A percentile compares a stretch with the other conserved stretches of the same genome.
phyloP scores from a whole-genome alignment of 768 basidiomycete species.

The Chalciporus pseudorubinellus region DNA sequence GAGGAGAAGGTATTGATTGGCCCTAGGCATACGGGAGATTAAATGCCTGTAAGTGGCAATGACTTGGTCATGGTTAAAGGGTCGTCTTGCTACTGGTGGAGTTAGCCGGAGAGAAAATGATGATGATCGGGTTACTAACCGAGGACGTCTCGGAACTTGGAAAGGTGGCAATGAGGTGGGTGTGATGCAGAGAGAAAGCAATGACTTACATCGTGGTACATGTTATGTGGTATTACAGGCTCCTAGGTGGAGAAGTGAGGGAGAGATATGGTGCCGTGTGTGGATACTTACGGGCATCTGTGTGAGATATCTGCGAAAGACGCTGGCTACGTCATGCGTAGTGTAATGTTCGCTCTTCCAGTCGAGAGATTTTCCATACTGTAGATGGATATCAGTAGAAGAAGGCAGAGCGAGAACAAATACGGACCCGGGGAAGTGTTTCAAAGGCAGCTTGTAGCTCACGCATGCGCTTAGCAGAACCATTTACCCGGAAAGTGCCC shows the following conservation, averaged over 20 bases:
- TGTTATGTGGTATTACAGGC: slow-evolving; percentile 88
- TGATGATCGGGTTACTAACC: slow-evolving; percentile 41
- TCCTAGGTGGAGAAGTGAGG: slow-evolving; percentile 51
- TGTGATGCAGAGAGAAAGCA: slow-evolving; percentile 12
- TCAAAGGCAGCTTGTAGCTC: slow-evolving; percentile 93
- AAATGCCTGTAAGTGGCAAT: slow-evolving; percentile 80
- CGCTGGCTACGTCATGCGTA: slow-evolving; percentile 96
- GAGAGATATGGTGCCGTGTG: neutral
- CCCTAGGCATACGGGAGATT: slow-evolving; percentile 79
- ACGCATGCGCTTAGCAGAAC: slow-evolving; percentile 94
- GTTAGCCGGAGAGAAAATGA: slow-evolving; percentile 15
- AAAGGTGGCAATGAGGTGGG: slow-evolving; percentile 9
- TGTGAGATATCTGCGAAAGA: slow-evolving; percentile 93
- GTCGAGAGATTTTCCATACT: slow-evolving; percentile 94
- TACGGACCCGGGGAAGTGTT: slow-evolving; percentile 73
- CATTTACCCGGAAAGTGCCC: slow-evolving; percentile 93
- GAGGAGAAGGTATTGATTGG: slow-evolving; percentile 93
- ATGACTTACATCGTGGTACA: slow-evolving; percentile 77
- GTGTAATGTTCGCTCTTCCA: slow-evolving; percentile 86
- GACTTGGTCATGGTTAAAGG: slow-evolving; percentile 66
- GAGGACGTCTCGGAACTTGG: slow-evolving; percentile 75
- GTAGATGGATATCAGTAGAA: slow-evolving; percentile 2
- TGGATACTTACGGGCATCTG: slow-evolving; percentile 83
- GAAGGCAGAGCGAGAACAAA: neutral
- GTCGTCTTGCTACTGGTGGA: slow-evolving; percentile 53